These are phyloP conservation scores for Telfairia occidentalis DNA, from an alignment of 331 rosid species.

Conservation along the genomic window DNA sequence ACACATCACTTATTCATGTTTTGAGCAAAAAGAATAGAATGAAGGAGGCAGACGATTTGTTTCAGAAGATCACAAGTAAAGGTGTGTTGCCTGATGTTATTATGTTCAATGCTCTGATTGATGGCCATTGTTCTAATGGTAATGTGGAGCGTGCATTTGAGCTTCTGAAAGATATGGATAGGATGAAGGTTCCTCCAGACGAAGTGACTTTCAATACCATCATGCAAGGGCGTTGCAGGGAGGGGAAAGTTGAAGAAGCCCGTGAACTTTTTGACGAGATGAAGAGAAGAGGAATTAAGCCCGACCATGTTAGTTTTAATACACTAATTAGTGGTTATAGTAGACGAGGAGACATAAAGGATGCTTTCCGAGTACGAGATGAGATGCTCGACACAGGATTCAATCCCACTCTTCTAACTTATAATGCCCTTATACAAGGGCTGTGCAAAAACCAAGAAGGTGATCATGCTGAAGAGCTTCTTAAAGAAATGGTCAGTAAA, in stretches of 20 bases:
- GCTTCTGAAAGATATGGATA: slow-evolving; percentile 61
- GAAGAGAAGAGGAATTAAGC: slow-evolving; percentile 72
- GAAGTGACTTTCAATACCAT: slow-evolving; percentile 75
- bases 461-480: slow-evolving; percentile 72
- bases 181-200: slow-evolving; percentile 49
- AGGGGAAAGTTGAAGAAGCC: slow-evolving; percentile 82
- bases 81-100: slow-evolving; percentile 53
- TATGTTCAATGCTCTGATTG: slow-evolving; percentile 63
- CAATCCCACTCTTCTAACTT: slow-evolving; percentile 78
- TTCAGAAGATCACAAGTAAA: slow-evolving; percentile 32
- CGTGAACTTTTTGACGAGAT: slow-evolving; percentile 56
- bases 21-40: slow-evolving; percentile 49
- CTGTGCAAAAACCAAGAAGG: slow-evolving; percentile 60
- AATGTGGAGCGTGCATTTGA: slow-evolving; percentile 41
- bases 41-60: slow-evolving; percentile 61
- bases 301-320: slow-evolving; percentile 68
- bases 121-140: slow-evolving; percentile 63
- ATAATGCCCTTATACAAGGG: slow-evolving; percentile 76
- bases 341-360: slow-evolving; percentile 48
- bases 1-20: slow-evolving; percentile 63
- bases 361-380: slow-evolving; percentile 62
- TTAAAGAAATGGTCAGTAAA: slow-evolving; percentile 61
- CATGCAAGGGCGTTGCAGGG: slow-evolving; percentile 76
- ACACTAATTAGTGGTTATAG: slow-evolving; percentile 67
- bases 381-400: slow-evolving; percentile 70